These are phyloP conservation scores for Fomes fomentarius DNA, from an alignment of 1,284 basidiomycete species.

Conservation along the genomic window DNA sequence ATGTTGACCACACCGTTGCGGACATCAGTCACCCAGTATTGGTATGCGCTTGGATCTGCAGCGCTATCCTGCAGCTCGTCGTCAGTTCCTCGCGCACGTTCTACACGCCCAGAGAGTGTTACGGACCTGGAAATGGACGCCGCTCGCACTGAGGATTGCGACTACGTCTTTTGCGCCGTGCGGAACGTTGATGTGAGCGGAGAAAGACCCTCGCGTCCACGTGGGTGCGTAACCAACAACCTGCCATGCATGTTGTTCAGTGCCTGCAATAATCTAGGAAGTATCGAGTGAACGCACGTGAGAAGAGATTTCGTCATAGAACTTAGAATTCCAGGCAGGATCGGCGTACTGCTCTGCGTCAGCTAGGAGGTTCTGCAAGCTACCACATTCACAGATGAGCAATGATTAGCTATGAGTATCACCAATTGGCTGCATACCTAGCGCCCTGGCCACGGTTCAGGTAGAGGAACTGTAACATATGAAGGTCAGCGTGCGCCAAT, in stretches of 20 bases:
- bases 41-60: conserved; percentile 27
- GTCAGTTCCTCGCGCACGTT: neutral
- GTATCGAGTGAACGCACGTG: conserved; percentile 15
- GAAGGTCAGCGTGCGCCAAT: neutral
- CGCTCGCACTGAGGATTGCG: conserved; percentile 30
- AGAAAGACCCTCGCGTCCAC: conserved; percentile 19
- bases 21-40: conserved; percentile 31
- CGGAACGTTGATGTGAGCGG: conserved; percentile 23
- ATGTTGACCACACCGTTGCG: conserved; percentile 25
- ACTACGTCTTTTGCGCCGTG: conserved; percentile 24
- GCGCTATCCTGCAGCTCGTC: conserved; percentile 26
- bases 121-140: conserved; percentile 28
- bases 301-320: conserved; percentile 34
- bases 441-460: conserved; percentile 27
- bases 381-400: neutral
- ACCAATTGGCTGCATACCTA: conserved; percentile 1
- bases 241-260: neutral
- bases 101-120: too few species aligned
- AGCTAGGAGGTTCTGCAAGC: conserved; percentile 15
- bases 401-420: neutral
- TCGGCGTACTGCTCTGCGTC: conserved; percentile 33
- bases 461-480: conserved; percentile 26
- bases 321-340: conserved; percentile 31
- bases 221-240: conserved; percentile 21
- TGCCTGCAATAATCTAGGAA: neutral